Evolutionary conservation across 345 rosid genomes (phyloP).

Genomic region (Rhodomyrtus tomentosa): DNA sequence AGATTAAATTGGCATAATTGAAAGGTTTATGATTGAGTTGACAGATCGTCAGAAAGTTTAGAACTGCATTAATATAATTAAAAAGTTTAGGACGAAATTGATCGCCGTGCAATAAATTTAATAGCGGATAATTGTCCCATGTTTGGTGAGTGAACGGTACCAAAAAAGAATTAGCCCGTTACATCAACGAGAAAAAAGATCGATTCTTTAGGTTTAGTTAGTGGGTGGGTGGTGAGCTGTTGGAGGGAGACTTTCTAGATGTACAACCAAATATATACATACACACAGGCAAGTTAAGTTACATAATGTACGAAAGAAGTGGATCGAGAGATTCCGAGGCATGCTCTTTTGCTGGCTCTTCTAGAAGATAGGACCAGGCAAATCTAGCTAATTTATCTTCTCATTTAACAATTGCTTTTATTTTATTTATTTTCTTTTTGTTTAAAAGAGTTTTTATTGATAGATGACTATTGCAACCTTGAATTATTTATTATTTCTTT

Average conservation of each 20-base stretch:
- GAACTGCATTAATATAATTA: no score
- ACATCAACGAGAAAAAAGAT: neutral
- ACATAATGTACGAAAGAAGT: neutral
- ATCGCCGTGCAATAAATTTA: no score
- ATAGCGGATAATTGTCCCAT: no score
- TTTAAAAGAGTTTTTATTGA: neutral
- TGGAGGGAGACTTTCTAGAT: conserved; percentile 1
- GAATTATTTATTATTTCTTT: neutral
- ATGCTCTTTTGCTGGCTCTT: neutral
- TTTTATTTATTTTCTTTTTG: neutral
- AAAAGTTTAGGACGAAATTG: no score
- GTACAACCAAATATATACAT: neutral
- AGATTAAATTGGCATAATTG: no score
- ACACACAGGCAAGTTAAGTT: neutral
- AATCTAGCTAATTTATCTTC: neutral
- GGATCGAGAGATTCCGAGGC: neutral
- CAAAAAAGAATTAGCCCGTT: neutral
- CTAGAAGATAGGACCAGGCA: neutral
- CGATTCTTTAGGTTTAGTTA: neutral
- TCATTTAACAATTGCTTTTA: neutral
- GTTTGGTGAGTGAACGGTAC: neutral
- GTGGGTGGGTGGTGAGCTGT: neutral
- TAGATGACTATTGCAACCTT: neutral
- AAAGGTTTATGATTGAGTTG: no score
- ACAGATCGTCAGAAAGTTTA: no score